Percentiles rank a stretch among this genome's conserved stretches.
phyloP scores from a whole-genome alignment of 345 rosid species.

The Populus ilicifolia region DNA sequence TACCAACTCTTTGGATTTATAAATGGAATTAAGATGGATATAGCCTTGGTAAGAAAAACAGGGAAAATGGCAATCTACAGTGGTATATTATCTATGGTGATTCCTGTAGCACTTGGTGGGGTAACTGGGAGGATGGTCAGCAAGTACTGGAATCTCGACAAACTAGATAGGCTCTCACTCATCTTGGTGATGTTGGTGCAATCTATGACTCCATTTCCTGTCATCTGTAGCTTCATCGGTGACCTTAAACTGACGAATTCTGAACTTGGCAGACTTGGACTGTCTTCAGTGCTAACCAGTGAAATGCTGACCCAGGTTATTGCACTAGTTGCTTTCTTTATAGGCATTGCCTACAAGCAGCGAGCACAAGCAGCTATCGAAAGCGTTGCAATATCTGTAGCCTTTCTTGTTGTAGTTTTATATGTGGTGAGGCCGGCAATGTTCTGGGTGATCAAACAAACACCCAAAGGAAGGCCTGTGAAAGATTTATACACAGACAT shows the following conservation, averaged over 20 bases:
- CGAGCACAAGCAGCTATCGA: background rate
- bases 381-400: background rate
- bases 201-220: conserved; percentile 15
- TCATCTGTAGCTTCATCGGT: conserved; percentile 8
- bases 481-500: background rate
- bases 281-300: conserved; percentile 6
- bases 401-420: background rate
- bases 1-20: background rate
- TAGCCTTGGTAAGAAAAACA: background rate
- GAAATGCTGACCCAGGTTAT: background rate
- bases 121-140: background rate
- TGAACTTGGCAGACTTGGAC: conserved; percentile 23
- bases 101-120: background rate
- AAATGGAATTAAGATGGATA: background rate
- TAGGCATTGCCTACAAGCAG: background rate
- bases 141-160: background rate
- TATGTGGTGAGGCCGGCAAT: background rate
- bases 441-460: background rate
- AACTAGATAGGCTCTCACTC: background rate
- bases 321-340: background rate
- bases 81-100: background rate
- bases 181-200: background rate
- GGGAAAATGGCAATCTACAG: background rate
- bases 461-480: background rate
- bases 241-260: conserved; percentile 23